phyloP scores from a whole-genome alignment of 2,329 filamentous ascomycete species.

The Fusarium floridanum region DNA sequence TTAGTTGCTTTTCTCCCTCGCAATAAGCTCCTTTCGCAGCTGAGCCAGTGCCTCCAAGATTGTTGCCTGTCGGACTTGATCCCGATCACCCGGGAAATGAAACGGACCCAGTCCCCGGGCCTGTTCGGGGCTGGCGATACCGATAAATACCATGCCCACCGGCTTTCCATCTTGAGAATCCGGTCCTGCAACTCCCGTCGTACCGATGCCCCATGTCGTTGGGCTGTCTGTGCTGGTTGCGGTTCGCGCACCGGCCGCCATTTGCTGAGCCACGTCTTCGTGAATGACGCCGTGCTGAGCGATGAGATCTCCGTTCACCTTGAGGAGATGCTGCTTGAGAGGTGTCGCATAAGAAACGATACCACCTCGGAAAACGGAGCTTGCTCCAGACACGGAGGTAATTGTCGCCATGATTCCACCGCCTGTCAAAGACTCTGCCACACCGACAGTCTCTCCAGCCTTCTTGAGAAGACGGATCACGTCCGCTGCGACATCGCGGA shows the following conservation, averaged over 20 bases:
- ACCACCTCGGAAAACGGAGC: conserved; percentile 50
- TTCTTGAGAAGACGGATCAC: conserved; percentile 29
- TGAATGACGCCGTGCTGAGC: conserved; percentile 25
- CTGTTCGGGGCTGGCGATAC: conserved; percentile 12
- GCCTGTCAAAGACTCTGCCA: conserved; percentile 51
- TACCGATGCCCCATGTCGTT: conserved; percentile 39
- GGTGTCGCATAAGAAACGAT: conserved; percentile 50
- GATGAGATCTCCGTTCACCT: conserved; percentile 28
- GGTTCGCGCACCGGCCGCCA: conserved; percentile 28
- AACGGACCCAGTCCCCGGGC: conserved; percentile 26
- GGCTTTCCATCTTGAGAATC: conserved; percentile 31
- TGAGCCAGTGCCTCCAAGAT: conserved; percentile 18
- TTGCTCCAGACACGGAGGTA: conserved; percentile 48
- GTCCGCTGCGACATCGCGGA: conserved; percentile 32
- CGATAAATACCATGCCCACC: conserved; percentile 33
- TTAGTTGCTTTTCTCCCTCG: neutral
- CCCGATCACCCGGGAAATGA: conserved; percentile 25
- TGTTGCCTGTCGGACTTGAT: conserved; percentile 15
- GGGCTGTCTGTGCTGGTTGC: conserved; percentile 25
- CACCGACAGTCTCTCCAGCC: conserved; percentile 44
- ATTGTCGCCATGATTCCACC: conserved; percentile 50
- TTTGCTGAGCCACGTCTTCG: conserved; percentile 37
- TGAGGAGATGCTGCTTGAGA: conserved; percentile 47
- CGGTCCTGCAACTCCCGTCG: conserved; percentile 29
- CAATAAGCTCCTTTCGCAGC: conserved; percentile 15